Conservation (phyloP, 169 alveolate genomes). For the Fabrea salina region DNA sequence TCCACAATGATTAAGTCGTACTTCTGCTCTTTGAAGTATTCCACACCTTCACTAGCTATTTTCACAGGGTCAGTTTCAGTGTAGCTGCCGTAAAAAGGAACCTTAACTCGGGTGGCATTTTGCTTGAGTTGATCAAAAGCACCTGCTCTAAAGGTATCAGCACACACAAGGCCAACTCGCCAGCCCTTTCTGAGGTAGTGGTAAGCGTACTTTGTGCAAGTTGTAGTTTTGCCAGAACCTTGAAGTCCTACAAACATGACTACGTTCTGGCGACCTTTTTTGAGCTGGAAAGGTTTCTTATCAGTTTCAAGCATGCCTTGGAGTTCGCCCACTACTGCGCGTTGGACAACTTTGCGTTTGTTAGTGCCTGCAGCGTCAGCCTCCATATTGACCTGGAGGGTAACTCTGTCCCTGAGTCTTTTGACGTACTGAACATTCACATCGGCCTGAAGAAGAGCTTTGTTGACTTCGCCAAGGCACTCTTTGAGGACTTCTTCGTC, state of each 20-base stretch:
- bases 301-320: slow-evolving; percentile 92
- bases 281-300: slow-evolving; percentile 87
- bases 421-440: slow-evolving; percentile 91
- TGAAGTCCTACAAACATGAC: slow-evolving; percentile 99
- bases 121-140: slow-evolving; percentile 99
- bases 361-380: slow-evolving; percentile 68
- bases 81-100: slow-evolving; percentile 98
- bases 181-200: slow-evolving; percentile 95
- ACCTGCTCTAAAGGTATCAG: slow-evolving; percentile 99
- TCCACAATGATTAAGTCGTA: slow-evolving; percentile 98
- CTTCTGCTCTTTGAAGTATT: slow-evolving; percentile 90
- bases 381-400: slow-evolving; percentile 75
- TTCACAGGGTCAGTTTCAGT: slow-evolving; percentile 98
- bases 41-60: slow-evolving; percentile 98
- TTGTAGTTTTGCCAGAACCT: slow-evolving; percentile 99
- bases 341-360: slow-evolving; percentile 69
- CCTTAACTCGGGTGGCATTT: slow-evolving; percentile 98
- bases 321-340: slow-evolving; percentile 92
- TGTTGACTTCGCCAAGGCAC: slow-evolving; percentile 83
- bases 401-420: slow-evolving; percentile 86
- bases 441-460: slow-evolving; percentile 93
- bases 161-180: slow-evolving; percentile 98
- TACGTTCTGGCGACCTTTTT: slow-evolving; percentile 92
- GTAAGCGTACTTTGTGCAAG: slow-evolving; percentile 98
- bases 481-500: slow-evolving; percentile 86